Evolutionary conservation across 2,329 filamentous ascomycete species (phyloP), one percentile per base, ranked within the genome.

Genomic region (Ascochyta viciae-villosae): DNA sequence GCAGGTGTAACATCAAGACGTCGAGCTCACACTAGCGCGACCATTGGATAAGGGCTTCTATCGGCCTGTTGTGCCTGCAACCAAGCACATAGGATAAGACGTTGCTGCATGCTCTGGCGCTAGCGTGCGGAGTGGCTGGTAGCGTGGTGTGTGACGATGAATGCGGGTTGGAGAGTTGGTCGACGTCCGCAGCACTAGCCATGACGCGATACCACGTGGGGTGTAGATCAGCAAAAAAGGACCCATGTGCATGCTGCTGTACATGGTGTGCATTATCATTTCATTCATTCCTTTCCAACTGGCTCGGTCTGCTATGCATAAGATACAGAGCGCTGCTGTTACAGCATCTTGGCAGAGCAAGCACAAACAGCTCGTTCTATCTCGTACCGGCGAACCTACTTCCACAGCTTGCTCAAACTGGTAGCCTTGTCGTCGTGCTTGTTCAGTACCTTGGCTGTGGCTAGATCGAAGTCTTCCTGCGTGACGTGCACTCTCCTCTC

Each of bases 341-440:
- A 49, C 40, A 24, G 16, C 23, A n/a, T 34, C 34, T 48, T 53
- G 15, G 38, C 26, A 44, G 47, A 38, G 37, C 31, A 54, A 44
- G 35, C 39, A 19, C 29, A 23, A 51, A 29, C 29, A 50, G 37
- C 37, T 31, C 16, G 34, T 45, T 22, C 6, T n/a, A 19, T 15
- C 24, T n/a, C 31, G 13, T 5, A 13, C 16, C 31, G 39, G 3
- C 6, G 35, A 13, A 38, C 26, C 57, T 84, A 91, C 83, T 91
- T 91, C 87, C 87, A 96, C 72, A 96, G 82, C 81, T 96, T 96
- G 74, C 89, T 90, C 71, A 96, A 82, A 73, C 89, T 92, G 68
- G 92, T 90, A 77, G 96, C 93, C 85, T 98, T 98, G 79, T 99
- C 95, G 73, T 98, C 95, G 77, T 98, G 95, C 85, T 97, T 98